Percentiles rank a stretch among this genome's conserved stretches.
Evolutionary conservation across 1,139 yeast species (phyloP).

Genomic region (Pichia kudriavzevii): DNA sequence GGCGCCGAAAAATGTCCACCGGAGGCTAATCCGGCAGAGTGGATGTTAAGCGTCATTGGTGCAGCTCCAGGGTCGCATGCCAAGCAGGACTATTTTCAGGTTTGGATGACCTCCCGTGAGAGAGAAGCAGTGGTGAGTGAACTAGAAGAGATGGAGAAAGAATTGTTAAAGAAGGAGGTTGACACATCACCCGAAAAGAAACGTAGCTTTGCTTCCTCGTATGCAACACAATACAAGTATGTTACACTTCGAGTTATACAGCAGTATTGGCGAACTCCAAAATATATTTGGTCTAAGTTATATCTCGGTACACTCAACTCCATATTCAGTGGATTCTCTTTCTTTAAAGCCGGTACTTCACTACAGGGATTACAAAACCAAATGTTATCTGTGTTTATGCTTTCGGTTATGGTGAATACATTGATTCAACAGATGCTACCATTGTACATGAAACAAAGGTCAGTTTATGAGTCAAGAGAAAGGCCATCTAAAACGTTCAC

Average conservation of each 20-base stretch:
- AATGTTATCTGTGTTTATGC: conserved; percentile 52
- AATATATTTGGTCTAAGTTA: conserved; percentile 59
- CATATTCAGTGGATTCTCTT: conserved; percentile 69
- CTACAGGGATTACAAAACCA: conserved; percentile 55
- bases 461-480: conserved; percentile 54
- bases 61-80: conserved; percentile 45
- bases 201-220: conserved; percentile 45
- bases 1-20: conserved; percentile 44
- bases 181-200: conserved; percentile 28
- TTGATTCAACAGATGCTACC: conserved; percentile 49
- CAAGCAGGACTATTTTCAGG: conserved; percentile 37
- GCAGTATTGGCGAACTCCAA: conserved; percentile 73
- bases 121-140: conserved; percentile 21
- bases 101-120: conserved; percentile 39
- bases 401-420: conserved; percentile 37
- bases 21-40: conserved; percentile 27
- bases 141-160: conserved; percentile 25
- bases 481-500: conserved; percentile 57
- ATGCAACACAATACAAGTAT: conserved; percentile 40
- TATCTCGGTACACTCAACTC: conserved; percentile 44
- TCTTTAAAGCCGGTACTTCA: conserved; percentile 58
- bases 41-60: conserved; percentile 44
- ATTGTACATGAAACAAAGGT: conserved; percentile 41
- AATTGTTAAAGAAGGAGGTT: conserved; percentile 15
- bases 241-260: conserved; percentile 52